Evolutionary conservation across 1,284 basidiomycete genomes (phyloP), one percentile per base, ranked within the genome.

Genomic region (Malassezia equina): DNA sequence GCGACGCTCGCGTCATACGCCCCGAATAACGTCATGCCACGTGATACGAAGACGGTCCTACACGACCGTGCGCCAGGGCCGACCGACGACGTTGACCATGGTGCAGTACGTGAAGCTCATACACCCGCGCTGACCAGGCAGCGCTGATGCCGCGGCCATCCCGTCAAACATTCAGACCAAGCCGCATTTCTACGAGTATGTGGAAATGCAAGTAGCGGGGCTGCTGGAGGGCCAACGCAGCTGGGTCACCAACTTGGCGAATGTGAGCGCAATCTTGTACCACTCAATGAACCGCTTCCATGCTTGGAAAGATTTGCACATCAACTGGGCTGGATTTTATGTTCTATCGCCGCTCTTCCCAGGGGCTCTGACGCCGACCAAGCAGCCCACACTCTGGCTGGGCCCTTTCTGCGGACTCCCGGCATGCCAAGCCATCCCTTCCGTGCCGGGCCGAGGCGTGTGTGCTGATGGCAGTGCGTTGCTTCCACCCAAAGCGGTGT

Each of bases 121-220:
- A 29, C 31, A 44, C 41, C n/a, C 27, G 6, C 19, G 28, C 23
- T 46, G 19, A 29, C n/a, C 23, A 32, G 17, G 21, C 54, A 65
- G 61, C 59, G 71, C 71, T 24, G 71, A 74, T 42, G 68, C 88
- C 85, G 66, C 90, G 84, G 60, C 86, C 82, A 61, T 87, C 82
- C 88, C 89, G 83, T 34, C 55, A 28, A 50, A 61, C 43, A 52
- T 74, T 36, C 31, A 49, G 9, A 55, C 61, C 43, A 75, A 74
- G 50, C 40, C 55, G n/a, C 64, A 61, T 13, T 75, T 77, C 43
- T 77, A 77, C 62, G 64, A 63, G 42, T 75, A 77, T 52, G 62
- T 77, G 27, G 53, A 60, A 21, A 33, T 57, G 3, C 68, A 67
- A 4, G 56, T 76, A 13, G 23, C 49, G 0, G 61, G 60, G 6